Base-by-base conservation (phyloP, 2,329 filamentous ascomycete species). In the Calycina marina region DNA sequence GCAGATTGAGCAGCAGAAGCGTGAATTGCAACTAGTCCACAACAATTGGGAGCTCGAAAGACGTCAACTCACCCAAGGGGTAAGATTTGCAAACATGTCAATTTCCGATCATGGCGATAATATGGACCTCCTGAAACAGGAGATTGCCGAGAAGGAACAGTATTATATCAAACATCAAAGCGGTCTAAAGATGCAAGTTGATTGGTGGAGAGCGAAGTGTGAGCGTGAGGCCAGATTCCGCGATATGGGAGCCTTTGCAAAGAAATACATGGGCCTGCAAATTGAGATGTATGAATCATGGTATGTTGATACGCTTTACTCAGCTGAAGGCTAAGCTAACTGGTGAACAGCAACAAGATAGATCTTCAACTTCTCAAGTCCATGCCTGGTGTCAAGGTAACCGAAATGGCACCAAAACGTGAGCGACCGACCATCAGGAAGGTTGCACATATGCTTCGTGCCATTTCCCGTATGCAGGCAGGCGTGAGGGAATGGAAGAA, bases 271-370 rank as follows among this genome's bases (percentile, higher is more conserved):
- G 58, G 58, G 76, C 47, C 64, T 83, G 54, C 75, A 84, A 56
- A 72, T 92, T 33, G 74, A 85, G 46, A 72, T 93, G 48, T 85
- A 84, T 47, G 78, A 84, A 50, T 77, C 83, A 60, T 96, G 86
- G 88, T 94, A 76, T 46, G 82, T 77, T 43, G 37, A 35, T 24
- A 12, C n/a, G n/a, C n/a, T n/a, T n/a, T n/a, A n/a, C n/a, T n/a
- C n/a, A n/a, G n/a, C n/a, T n/a, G n/a, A n/a, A n/a, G n/a, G n/a
- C n/a, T n/a, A n/a, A n/a, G n/a, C n/a, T n/a, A n/a, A n/a, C n/a
- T 22, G n/a, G n/a, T n/a, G n/a, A 22, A 54, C 55, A 96, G 90
- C 61, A 98, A 96, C 62, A 78, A 88, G 56, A 80, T 83, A 39
- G 84, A 96, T 54, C 74, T 96, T 37, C 72, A 76, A 32, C 78